Conservation (phyloP, 768 basidiomycete genomes). For the Lanmaoa rubissima region DNA sequence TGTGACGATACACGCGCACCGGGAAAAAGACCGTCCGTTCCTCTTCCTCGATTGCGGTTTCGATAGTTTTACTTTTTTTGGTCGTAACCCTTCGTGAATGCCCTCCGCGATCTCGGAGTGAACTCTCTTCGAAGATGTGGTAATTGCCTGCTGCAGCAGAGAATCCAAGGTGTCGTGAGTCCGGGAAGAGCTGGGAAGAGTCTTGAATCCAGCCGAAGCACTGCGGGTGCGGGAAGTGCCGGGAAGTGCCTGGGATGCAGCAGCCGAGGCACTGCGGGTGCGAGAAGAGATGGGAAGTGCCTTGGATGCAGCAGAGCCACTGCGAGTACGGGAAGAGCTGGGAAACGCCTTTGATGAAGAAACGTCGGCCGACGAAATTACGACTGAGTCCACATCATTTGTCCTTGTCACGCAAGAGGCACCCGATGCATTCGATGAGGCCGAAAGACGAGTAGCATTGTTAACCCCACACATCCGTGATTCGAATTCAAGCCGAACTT, state of each 20-base stretch:
- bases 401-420: not conserved
- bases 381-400: not conserved
- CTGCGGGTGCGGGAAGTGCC: not conserved
- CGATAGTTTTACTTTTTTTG: not conserved
- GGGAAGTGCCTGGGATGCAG: not conserved
- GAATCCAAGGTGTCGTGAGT: not conserved
- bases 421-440: not conserved
- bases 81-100: not conserved
- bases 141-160: not conserved
- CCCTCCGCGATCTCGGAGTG: not conserved
- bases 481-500: not conserved
- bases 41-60: not conserved
- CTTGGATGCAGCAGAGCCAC: not conserved
- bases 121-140: constrained; percentile 1
- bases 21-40: not conserved
- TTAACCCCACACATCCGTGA: not conserved
- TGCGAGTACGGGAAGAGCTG: no score
- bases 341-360: no score
- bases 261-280: not conserved
- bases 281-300: not conserved
- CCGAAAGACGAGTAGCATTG: no score
- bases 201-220: not conserved
- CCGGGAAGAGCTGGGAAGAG: not conserved
- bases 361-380: not conserved
- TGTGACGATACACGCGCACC: not conserved